Percentiles rank a stretch among this genome's conserved stretches.
Evolutionary conservation across 768 basidiomycete genomes (phyloP).

Genomic region (Vishniacozyma victoriae): DNA sequence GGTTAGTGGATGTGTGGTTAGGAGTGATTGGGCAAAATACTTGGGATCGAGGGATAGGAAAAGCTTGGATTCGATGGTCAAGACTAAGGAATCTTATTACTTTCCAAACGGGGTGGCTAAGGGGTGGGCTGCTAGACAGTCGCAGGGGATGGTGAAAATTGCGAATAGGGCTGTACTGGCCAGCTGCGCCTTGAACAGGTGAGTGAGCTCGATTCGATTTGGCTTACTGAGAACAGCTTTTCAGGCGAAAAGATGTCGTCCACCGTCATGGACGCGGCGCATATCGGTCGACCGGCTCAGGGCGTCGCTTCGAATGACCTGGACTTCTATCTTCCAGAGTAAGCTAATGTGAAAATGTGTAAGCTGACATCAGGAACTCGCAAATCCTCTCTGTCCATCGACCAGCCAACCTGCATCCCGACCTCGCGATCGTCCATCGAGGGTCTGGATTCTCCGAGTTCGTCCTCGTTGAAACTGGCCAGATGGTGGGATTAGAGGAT

Average conservation of each 20-base stretch:
- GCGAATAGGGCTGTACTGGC: constrained; percentile 22
- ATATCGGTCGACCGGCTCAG: constrained; percentile 4
- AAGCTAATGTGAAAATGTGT: neutral
- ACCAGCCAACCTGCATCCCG: constrained; percentile 8
- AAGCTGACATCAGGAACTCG: constrained; percentile 10
- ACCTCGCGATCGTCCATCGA: constrained; percentile 21
- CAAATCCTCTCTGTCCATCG: constrained; percentile 24
- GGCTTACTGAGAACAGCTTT: constrained; percentile 23
- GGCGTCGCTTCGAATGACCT: neutral
- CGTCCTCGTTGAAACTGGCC: constrained; percentile 30
- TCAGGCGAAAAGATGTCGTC: constrained; percentile 14
- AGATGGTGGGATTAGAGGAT: constrained; percentile 26
- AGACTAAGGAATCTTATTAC: constrained; percentile 17
- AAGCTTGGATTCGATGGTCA: too few species aligned
- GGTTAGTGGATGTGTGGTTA: too few species aligned
- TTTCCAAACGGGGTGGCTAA: constrained; percentile 21
- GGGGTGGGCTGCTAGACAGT: constrained; percentile 3
- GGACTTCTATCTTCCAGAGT: constrained; percentile 34
- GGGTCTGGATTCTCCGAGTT: constrained; percentile 11
- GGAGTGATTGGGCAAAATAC: too few species aligned
- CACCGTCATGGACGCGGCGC: constrained; percentile 23
- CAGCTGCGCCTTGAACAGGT: constrained; percentile 28
- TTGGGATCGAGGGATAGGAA: too few species aligned
- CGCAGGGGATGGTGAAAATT: constrained; percentile 1
- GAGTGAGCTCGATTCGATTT: constrained; percentile 5